These are phyloP conservation scores for Penicillium manginii DNA, from an alignment of 495 filamentous ascomycete genomes.

Conservation along the genomic window DNA sequence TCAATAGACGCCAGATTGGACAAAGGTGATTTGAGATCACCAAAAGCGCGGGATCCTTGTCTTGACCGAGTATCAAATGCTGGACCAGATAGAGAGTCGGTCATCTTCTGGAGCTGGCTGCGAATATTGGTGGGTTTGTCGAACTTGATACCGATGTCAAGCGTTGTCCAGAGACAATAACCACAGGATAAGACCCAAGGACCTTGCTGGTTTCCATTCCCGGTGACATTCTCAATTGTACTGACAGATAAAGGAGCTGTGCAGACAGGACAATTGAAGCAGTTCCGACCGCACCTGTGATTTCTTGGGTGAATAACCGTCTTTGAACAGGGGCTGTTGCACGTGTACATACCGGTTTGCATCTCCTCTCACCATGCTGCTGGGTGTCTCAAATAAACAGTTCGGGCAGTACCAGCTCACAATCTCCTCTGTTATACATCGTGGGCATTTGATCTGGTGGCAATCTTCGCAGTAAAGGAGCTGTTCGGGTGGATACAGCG, in stretches of 20 bases:
- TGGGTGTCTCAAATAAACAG: constrained; percentile 93
- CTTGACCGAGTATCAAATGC: constrained; percentile 31
- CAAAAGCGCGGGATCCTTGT: constrained; percentile 39
- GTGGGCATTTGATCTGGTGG: constrained; percentile 89
- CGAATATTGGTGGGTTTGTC: constrained; percentile 85
- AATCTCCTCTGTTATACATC: constrained; percentile 90
- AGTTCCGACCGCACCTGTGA: constrained; percentile 85
- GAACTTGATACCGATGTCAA: constrained; percentile 88
- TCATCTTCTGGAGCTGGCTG: constrained; percentile 66
- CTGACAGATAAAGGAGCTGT: constrained; percentile 77
- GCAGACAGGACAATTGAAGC: constrained; percentile 92
- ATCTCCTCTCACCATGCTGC: constrained; percentile 84
- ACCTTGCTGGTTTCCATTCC: constrained; percentile 49
- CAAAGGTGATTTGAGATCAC: constrained; percentile 45
- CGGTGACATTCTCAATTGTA: constrained; percentile 58
- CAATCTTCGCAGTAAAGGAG: constrained; percentile 96
- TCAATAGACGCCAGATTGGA: constrained; percentile 44
- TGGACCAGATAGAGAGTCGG: constrained; percentile 28
- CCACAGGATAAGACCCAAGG: constrained; percentile 82
- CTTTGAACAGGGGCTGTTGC: neutral
- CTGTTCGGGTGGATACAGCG: constrained; percentile 90
- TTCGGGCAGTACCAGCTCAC: constrained; percentile 94
- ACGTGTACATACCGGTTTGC: constrained; percentile 77
- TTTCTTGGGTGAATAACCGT: constrained; percentile 17
- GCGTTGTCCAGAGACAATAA: constrained; percentile 89